These are phyloP conservation scores for Trametes cinnabarina DNA, from an alignment of 768 basidiomycete genomes.

Conservation along the genomic window DNA sequence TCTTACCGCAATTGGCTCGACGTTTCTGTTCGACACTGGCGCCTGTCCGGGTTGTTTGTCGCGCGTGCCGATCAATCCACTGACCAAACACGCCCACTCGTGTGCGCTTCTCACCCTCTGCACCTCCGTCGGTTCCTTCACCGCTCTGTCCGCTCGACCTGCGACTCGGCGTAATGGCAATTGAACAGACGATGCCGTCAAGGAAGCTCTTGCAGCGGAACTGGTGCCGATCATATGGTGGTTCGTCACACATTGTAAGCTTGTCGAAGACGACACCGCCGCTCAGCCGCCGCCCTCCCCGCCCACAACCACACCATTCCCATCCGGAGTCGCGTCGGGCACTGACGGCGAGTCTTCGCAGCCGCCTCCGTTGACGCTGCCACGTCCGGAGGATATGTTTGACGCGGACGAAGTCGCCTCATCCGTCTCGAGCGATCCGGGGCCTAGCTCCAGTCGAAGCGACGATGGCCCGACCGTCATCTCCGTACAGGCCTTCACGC, in stretches of 20 bases:
- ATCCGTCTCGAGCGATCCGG: conserved; percentile 48
- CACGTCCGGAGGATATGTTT: neutral
- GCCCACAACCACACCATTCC: conserved; percentile 9
- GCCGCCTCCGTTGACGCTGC: neutral
- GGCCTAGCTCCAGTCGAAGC: neutral
- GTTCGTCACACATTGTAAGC: conserved; percentile 60
- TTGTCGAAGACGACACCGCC: conserved; percentile 27
- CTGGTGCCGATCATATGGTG: conserved; percentile 88
- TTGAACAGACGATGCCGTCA: conserved; percentile 73
- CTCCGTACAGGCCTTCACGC: conserved; percentile 85
- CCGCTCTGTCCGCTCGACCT: conserved; percentile 2
- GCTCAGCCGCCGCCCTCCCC: conserved; percentile 9
- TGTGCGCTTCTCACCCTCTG: conserved; percentile 1
- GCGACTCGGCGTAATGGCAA: neutral
- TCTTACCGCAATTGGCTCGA: neutral
- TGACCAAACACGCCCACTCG: conserved; percentile 14
- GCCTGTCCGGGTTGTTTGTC: conserved; percentile 6
- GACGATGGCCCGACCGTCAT: conserved; percentile 42
- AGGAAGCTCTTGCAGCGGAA: conserved; percentile 81
- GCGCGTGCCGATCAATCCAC: neutral
- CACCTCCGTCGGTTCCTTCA: conserved; percentile 4
- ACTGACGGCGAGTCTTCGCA: neutral
- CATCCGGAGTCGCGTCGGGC: neutral
- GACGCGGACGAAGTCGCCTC: conserved; percentile 19
- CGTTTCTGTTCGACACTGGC: neutral